Percentiles rank a stretch among this genome's conserved stretches.
phyloP scores from a whole-genome alignment of 2,329 filamentous ascomycete species.

The Pestalotiopsis sp. region DNA sequence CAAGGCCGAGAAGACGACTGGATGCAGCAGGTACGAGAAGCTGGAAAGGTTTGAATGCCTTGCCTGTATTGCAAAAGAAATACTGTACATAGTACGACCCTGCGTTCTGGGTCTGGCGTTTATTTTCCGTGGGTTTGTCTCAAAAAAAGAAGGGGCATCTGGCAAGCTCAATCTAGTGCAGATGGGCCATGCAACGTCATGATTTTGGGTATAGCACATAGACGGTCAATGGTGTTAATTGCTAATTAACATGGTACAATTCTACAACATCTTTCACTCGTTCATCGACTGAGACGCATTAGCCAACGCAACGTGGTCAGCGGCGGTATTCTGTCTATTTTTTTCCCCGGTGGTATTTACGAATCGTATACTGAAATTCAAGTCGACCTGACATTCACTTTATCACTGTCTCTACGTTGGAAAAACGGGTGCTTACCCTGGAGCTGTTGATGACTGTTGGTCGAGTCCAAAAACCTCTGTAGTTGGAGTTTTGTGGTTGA shows the following conservation, averaged over 20 bases:
- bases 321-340: background rate
- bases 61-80: background rate
- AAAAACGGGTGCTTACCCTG: no score
- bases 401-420: no score
- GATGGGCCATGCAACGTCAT: slow-evolving; percentile 6
- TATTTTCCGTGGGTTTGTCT: background rate
- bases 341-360: no score
- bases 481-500: no score
- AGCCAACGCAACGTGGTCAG: background rate
- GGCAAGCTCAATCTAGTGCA: slow-evolving; percentile 13
- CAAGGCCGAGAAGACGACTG: slow-evolving; percentile 30
- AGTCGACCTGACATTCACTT: background rate
- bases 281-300: no score
- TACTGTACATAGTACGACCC: background rate
- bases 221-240: slow-evolving; percentile 4
- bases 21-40: slow-evolving; percentile 27
- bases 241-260: background rate
- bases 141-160: background rate
- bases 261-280: background rate
- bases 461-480: no score
- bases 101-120: background rate
- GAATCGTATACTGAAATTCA: background rate
- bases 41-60: slow-evolving; percentile 21
- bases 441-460: no score
- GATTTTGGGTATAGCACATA: slow-evolving; percentile 1